Evolutionary conservation across 495 filamentous ascomycete species (phyloP), one percentile per base, ranked within the genome.

Genomic region (Corynascus novoguineensis): DNA sequence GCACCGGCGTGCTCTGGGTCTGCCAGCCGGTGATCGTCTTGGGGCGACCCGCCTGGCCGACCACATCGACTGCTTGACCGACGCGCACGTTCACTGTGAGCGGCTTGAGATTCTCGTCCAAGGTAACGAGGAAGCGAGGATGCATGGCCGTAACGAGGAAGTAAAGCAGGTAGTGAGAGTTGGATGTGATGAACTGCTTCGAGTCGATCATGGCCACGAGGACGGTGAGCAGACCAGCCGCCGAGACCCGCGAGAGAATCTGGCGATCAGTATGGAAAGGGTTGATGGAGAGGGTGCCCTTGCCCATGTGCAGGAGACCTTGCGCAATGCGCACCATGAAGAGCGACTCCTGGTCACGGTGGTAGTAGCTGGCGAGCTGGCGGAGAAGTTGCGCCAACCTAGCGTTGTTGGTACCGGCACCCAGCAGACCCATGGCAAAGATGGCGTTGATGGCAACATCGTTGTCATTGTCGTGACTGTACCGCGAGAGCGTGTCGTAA

Each of bases 1-100:
- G 76, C 49, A 99, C 93, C 4, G 93, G 93, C 19, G 93, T 97
- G 75, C 89, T 97, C 75, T 99, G 93, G 58, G 93, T 99, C 75
- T 99, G 93, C 93, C 93, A 99, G 37, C 93, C 93, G 15, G 93
- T 99, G 62, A 99, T 99, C 4, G 95, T 97, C 85, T 97, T 99
- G 47, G 93, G 93, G 60, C 92, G 80, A 57, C 93, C 93, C 1
- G 95, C 93, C 72, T 97, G 93, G 44, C 93, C 93, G 37, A 99
- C 93, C 48, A 97, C 91, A 72, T 99, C 93, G 31, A 99, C 93
- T 45, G 93, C 93, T 72, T 99, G 93, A 67, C 93, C 93, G 27
- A 99, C 92, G 22, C 93, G 86, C 14, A 99, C 93, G 64, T 96
- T 97, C 63, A 97, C 95, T 22, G 87, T 91, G 41, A 99, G 74